Percentiles rank a stretch among this genome's conserved stretches.
These are phyloP conservation scores for Fusarium sp. DNA, from an alignment of 2,329 filamentous ascomycete species.

Conservation along the genomic window DNA sequence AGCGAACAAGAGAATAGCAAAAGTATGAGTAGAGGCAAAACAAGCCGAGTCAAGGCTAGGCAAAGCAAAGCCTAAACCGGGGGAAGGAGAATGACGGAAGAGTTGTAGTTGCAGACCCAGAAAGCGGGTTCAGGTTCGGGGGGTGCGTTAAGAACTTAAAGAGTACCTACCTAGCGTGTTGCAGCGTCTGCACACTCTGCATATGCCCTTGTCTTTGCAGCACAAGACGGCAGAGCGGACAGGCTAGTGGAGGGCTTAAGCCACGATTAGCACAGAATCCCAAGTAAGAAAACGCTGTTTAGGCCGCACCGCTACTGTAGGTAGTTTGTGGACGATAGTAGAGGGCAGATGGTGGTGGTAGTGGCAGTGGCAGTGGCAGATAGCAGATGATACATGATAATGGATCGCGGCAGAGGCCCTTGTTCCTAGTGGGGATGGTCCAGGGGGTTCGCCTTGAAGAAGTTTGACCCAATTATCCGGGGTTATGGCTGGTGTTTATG, in stretches of 20 bases:
- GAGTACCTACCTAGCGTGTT: constrained; percentile 29
- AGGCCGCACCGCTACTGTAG: constrained; percentile 2
- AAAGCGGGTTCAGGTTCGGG: constrained; percentile 41
- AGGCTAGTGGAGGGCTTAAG: constrained; percentile 20
- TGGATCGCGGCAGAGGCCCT: constrained; percentile 32
- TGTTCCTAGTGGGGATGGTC: constrained; percentile 17
- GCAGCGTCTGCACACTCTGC: constrained; percentile 24
- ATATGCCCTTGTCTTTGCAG: constrained; percentile 26
- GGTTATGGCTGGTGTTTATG: constrained; percentile 19
- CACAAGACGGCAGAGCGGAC: not conserved
- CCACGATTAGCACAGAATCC: constrained; percentile 18
- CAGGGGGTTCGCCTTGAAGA: constrained; percentile 6
- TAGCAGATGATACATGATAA: not conserved
- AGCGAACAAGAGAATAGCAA: constrained; percentile 19
- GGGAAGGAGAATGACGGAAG: constrained; percentile 36
- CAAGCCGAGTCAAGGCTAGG: constrained; percentile 6
- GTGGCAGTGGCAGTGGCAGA: no score
- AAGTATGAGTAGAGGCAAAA: constrained; percentile 33
- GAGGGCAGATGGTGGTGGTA: not conserved
- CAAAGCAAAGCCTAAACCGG: constrained; percentile 20
- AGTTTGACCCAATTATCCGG: constrained; percentile 20
- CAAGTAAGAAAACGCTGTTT: constrained; percentile 2
- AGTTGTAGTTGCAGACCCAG: constrained; percentile 42
- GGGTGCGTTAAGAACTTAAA: constrained; percentile 1
- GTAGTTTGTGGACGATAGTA: not conserved